phyloP scores from a whole-genome alignment of 2,329 filamentous ascomycete genomes.

The Xylaria sp. region DNA sequence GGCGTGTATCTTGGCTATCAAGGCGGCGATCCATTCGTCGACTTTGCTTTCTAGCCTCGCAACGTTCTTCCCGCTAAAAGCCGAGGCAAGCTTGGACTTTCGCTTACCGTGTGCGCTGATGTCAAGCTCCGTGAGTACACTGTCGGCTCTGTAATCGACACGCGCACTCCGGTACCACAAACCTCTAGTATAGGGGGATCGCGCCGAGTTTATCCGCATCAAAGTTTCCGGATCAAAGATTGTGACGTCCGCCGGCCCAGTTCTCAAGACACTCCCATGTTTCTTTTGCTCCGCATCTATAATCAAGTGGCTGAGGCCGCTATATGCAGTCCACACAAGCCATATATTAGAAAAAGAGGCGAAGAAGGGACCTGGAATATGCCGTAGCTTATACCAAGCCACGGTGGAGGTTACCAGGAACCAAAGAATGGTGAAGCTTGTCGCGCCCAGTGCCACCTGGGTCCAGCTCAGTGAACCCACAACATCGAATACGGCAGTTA shows the following conservation, averaged over 20 bases:
- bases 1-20: slow-evolving; percentile 27
- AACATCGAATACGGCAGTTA: background rate
- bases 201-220: slow-evolving; percentile 34
- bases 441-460: background rate
- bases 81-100: slow-evolving; percentile 34
- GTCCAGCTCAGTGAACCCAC: background rate
- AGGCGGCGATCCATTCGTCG: slow-evolving; percentile 28
- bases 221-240: slow-evolving; percentile 34
- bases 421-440: slow-evolving; percentile 13
- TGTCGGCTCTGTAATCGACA: slow-evolving; percentile 35
- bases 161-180: slow-evolving; percentile 33
- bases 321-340: slow-evolving; percentile 22
- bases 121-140: slow-evolving; percentile 31
- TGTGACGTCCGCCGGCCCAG: slow-evolving; percentile 35
- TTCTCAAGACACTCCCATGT: slow-evolving; percentile 35
- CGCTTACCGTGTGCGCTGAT: slow-evolving; percentile 33
- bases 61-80: slow-evolving; percentile 35
- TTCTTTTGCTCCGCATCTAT: slow-evolving; percentile 28
- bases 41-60: slow-evolving; percentile 34
- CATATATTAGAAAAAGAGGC: slow-evolving; percentile 38
- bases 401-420: slow-evolving; percentile 20
- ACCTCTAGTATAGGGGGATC: slow-evolving; percentile 34
- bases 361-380: slow-evolving; percentile 36
- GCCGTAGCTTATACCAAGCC: slow-evolving; percentile 36
- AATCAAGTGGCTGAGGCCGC: slow-evolving; percentile 23